A percentile compares a stretch with the other conserved stretches of the same genome.
Conservation (phyloP, 2,329 filamentous ascomycete species). For the Ceratocystis lukuohia region DNA sequence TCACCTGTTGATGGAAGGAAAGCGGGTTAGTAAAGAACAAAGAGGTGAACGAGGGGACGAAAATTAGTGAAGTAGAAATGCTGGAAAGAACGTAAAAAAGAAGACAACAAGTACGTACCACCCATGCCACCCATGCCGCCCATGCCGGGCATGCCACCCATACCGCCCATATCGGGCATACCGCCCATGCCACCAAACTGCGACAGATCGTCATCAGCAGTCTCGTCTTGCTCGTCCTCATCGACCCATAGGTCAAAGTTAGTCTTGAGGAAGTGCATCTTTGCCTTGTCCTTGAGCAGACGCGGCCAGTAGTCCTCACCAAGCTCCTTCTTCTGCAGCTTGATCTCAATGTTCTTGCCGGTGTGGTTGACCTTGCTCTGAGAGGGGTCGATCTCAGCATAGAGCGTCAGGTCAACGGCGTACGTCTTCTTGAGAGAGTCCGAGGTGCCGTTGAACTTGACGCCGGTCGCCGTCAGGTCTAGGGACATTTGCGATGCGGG, state of each 20-base stretch:
- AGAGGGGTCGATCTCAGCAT: constrained; percentile 72
- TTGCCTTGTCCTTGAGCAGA: constrained; percentile 78
- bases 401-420: constrained; percentile 76
- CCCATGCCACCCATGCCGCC: constrained; percentile 51
- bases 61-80: too few species aligned
- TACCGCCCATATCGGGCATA: constrained; percentile 40
- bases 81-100: not conserved
- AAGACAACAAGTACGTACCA: constrained; percentile 26
- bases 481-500: constrained; percentile 62
- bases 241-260: constrained; percentile 99
- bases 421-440: constrained; percentile 77
- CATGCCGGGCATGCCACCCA: constrained; percentile 31
- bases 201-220: constrained; percentile 65
- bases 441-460: constrained; percentile 74
- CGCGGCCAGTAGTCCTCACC: constrained; percentile 93
- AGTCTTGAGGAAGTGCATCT: constrained; percentile 92
- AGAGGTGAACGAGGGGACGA: not conserved
- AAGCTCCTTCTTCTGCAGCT: constrained; percentile 93
- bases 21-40: not conserved
- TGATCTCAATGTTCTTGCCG: constrained; percentile 72
- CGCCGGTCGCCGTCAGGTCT: constrained; percentile 61
- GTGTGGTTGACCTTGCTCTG: constrained; percentile 83
- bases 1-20: constrained; percentile 36
- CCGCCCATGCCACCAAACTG: constrained; percentile 53
- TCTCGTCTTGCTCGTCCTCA: constrained; percentile 94